Base-by-base conservation (phyloP, 2,329 filamentous ascomycete species). In the Spiromastix sp. region DNA sequence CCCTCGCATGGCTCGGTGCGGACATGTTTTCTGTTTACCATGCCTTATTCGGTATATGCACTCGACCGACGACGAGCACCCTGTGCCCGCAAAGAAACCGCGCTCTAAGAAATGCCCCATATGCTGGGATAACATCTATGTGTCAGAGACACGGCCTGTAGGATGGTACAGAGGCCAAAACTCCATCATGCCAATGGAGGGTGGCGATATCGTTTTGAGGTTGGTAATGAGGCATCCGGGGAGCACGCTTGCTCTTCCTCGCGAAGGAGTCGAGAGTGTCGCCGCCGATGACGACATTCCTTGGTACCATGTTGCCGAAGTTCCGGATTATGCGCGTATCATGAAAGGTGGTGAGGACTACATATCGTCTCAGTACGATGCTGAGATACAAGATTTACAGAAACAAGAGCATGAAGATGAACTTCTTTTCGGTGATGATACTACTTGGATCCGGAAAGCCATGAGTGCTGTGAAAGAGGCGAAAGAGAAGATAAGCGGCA, bases 11-110 rank as follows among this genome's bases (percentile, higher is more conserved):
- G 87, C 91, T 27, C 89, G 81, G 53, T 98, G 91, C 52, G 91
- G 91, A 1, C 91, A 98, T 55, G 94, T 98, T 9, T 96, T 95
- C 57, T 98, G 91, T 55, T 66, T 96, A 21, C 80, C 91, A 4
- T 98, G 91, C 55, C 63, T 96, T 42, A 85, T 96, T 43, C 81
- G 91, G 32, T 98, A 93, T 56, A 95, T 98, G 85, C 84, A 93
- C 49, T 83, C 72, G 16, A 80, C 82, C 38, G 79, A 83, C n/a
- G 80, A 82, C 21, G 61, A 63, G 6, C 71, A 70, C 39, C 65
- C 73, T 7, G 46, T 65, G 2, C 70, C 71, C 0, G 78, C 80
- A 42, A 87, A 80, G 61, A 79, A 74, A 48, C 68, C 81, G 19
- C 72, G 81, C 36, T 95, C 85, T 74, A 93, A 93, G 64, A 94